Evolutionary conservation across 2,329 filamentous ascomycete genomes (phyloP).

Genomic region (Fusarium sp.): DNA sequence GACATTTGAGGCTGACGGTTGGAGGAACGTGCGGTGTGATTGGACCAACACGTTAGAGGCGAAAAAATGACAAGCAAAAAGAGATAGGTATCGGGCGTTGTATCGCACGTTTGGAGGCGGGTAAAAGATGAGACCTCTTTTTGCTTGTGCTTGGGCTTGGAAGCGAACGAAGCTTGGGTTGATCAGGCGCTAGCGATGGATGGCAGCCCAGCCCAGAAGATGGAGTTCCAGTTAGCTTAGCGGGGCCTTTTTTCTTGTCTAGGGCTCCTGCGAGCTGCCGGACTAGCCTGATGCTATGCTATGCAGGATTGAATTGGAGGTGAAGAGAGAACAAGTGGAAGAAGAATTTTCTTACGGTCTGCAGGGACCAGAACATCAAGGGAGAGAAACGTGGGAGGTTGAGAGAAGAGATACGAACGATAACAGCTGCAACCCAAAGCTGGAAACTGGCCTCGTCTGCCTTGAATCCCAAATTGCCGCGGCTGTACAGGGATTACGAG

Average conservation of each 20-base stretch:
- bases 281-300: slow-evolving; percentile 55
- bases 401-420: slow-evolving; percentile 24
- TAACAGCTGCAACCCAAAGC: background rate
- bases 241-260: slow-evolving; percentile 37
- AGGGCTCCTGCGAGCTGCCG: slow-evolving; percentile 43
- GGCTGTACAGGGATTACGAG: slow-evolving; percentile 30
- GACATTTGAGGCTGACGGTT: slow-evolving; percentile 54
- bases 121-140: slow-evolving; percentile 23
- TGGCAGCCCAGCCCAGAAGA: slow-evolving; percentile 2
- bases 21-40: slow-evolving; percentile 41
- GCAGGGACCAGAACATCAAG: slow-evolving; percentile 12
- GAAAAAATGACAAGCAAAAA: slow-evolving; percentile 15
- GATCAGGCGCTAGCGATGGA: slow-evolving; percentile 40
- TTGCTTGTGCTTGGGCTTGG: slow-evolving; percentile 7
- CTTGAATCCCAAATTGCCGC: slow-evolving; percentile 17
- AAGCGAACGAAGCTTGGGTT: slow-evolving; percentile 31
- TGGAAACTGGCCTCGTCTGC: slow-evolving; percentile 21
- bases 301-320: slow-evolving; percentile 46
- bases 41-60: slow-evolving; percentile 35
- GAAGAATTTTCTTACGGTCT: slow-evolving; percentile 21
- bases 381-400: slow-evolving; percentile 18
- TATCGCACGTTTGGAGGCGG: slow-evolving; percentile 39
- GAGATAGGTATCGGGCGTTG: slow-evolving; percentile 25
- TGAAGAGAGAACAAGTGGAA: slow-evolving; percentile 7
- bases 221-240: slow-evolving; percentile 14